Evolutionary conservation across 1,139 yeast genomes (phyloP).

Genomic region (Pichia terricola): DNA sequence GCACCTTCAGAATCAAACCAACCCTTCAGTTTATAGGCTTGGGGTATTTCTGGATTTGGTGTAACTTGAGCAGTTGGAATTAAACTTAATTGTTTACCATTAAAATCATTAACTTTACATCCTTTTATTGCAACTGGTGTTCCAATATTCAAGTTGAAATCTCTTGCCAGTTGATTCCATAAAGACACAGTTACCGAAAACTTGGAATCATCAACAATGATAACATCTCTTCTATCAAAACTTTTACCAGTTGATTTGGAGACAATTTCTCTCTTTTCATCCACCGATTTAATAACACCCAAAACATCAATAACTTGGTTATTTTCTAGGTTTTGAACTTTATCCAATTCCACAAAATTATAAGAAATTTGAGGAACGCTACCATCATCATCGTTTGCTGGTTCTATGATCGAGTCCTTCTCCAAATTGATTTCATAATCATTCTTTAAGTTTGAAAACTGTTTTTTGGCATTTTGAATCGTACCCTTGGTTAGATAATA

Average conservation of each 20-base stretch:
- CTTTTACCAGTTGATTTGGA: constrained; percentile 89
- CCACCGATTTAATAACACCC: constrained; percentile 73
- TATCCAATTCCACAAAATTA: constrained; percentile 62
- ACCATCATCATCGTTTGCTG: constrained; percentile 45
- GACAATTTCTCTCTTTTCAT: constrained; percentile 69
- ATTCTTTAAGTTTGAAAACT: constrained; percentile 74
- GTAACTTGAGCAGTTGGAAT: constrained; percentile 69
- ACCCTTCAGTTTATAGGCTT: constrained; percentile 80
- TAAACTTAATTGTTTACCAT: constrained; percentile 77
- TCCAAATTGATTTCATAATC: constrained; percentile 84
- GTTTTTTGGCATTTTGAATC: constrained; percentile 75
- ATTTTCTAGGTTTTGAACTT: constrained; percentile 57
- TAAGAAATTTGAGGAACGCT: constrained; percentile 75
- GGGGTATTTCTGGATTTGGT: constrained; percentile 81
- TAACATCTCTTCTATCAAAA: constrained; percentile 82
- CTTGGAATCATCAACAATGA: constrained; percentile 78
- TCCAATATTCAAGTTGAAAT: constrained; percentile 66
- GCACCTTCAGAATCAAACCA: constrained; percentile 87
- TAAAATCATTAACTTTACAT: constrained; percentile 80
- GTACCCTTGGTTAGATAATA: constrained; percentile 78
- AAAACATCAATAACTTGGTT: constrained; percentile 75
- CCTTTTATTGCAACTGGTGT: constrained; percentile 90
- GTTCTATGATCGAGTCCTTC: constrained; percentile 67
- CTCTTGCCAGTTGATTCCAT: constrained; percentile 84
- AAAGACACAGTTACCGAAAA: constrained; percentile 70